Base-by-base conservation (phyloP, 352 stramenopile species). In the Phytophthora podocarpi region DNA sequence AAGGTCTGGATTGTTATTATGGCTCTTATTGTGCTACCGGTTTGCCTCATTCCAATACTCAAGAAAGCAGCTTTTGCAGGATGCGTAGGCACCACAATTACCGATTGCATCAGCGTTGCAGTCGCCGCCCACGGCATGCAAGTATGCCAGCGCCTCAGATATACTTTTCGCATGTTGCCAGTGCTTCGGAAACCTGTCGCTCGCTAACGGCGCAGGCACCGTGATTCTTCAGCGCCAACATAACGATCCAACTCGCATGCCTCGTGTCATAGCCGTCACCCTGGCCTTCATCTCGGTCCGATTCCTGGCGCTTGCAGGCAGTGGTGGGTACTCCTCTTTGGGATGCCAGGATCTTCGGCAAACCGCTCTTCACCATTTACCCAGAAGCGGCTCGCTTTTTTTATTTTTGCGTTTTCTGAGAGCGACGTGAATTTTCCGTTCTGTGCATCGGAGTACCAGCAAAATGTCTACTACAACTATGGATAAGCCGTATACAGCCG, bases 201-300 rank as follows among this genome's bases (percentile, higher is more conserved):
- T 88, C n/a, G n/a, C n/a, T n/a, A n/a, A n/a, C n/a, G n/a, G n/a
- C n/a, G n/a, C 76, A 3, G 76, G 67, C 24, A 70, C 84, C 21
- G 73, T 86, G 27, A 82, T 88, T 48, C 67, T 86, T 11, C 73
- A 83, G 37, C 75, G 74, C 12, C 70, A 88, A 27, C 78, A 88
- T 64, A 76, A 53, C 12, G 57, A 85, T 24, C 76, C 79, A 5
- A 64, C 64, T 23, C 72, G 72, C 26, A 86, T 88, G 76, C 76
- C 78, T 16, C 69, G 74, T n/a, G 64, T 89, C 16, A 71, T 87
- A 4, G 45, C 27, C 36, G 72, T 79, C 4, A 86, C 79, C 28
- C 35, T 89, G 28, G 66, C 43, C 2, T 62, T 85, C 41, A 64
- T 80, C n/a, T 82, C 76, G 34, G 30, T 59, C 1, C 59, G 81